phyloP scores from a whole-genome alignment of 1,139 yeast genomes.

The Lodderomyces parapsilosis region DNA sequence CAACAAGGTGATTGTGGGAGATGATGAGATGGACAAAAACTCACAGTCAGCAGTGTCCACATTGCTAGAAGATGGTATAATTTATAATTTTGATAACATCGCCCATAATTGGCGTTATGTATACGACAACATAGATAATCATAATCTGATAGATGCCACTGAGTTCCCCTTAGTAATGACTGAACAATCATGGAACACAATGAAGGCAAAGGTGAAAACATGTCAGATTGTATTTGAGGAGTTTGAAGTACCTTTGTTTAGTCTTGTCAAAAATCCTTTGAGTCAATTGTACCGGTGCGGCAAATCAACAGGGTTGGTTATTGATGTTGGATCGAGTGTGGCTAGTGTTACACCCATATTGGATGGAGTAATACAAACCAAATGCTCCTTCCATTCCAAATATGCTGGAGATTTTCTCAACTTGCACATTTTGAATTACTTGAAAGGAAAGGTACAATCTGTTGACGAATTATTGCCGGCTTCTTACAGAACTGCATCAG shows the following conservation, averaged over 20 bases:
- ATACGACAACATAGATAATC: constrained; percentile 48
- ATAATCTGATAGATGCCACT: constrained; percentile 40
- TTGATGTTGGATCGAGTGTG: constrained; percentile 65
- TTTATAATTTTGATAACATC: constrained; percentile 65
- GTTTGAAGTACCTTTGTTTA: constrained; percentile 63
- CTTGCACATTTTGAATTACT: constrained; percentile 47
- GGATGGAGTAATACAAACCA: constrained; percentile 65
- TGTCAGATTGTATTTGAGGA: constrained; percentile 66
- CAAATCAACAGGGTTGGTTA: constrained; percentile 62
- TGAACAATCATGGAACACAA: constrained; percentile 62
- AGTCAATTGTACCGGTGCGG: constrained; percentile 71
- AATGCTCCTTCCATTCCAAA: constrained; percentile 58
- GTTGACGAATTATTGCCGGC: constrained; percentile 30
- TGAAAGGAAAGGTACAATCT: constrained; percentile 26
- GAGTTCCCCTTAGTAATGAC: constrained; percentile 67
- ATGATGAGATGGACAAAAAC: constrained; percentile 43
- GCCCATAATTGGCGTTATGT: constrained; percentile 60
- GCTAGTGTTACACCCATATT: constrained; percentile 67
- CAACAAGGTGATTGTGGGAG: constrained; percentile 43
- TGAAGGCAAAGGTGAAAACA: constrained; percentile 49
- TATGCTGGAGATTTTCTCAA: constrained; percentile 72
- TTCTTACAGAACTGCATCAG: constrained; percentile 25
- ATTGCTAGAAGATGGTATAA: constrained; percentile 59
- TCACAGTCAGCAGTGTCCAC: constrained; percentile 58
- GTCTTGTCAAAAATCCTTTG: constrained; percentile 67